Evolutionary conservation across 176 grass and related monocot species (phyloP).

Genomic region (Musa troglodytarum): DNA sequence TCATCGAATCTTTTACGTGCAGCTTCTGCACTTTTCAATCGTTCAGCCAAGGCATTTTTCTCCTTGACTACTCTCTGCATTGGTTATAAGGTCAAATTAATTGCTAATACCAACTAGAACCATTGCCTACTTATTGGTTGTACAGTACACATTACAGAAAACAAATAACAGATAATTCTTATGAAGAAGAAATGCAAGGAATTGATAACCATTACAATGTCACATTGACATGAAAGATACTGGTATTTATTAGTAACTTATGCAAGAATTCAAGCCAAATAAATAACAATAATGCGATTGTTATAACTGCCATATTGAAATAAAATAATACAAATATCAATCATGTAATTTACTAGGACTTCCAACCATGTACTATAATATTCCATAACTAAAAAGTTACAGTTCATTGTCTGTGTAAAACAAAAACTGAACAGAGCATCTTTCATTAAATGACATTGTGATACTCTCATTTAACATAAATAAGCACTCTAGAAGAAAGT

Average conservation of each 20-base stretch:
- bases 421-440: too few relatives aligned
- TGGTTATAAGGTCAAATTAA: slow-evolving; percentile 18
- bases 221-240: background rate
- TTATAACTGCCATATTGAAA: too few relatives aligned
- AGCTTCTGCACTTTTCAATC: slow-evolving; percentile 68
- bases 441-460: too few relatives aligned
- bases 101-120: slow-evolving; percentile 11
- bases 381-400: too few relatives aligned
- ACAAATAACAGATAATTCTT: background rate
- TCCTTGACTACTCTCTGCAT: slow-evolving; percentile 79
- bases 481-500: too few relatives aligned
- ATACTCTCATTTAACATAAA: too few relatives aligned
- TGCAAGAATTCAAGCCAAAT: background rate
- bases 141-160: background rate
- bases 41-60: slow-evolving; percentile 72
- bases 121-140: background rate
- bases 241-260: background rate
- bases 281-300: too few relatives aligned
- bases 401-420: too few relatives aligned
- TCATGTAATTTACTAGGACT: too few relatives aligned
- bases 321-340: too few relatives aligned
- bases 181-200: background rate
- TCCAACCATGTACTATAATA: too few relatives aligned
- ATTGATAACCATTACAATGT: background rate
- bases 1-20: slow-evolving; percentile 69